phyloP scores from a whole-genome alignment of 306 rosid genomes.

The Gleditsia sinensis region DNA sequence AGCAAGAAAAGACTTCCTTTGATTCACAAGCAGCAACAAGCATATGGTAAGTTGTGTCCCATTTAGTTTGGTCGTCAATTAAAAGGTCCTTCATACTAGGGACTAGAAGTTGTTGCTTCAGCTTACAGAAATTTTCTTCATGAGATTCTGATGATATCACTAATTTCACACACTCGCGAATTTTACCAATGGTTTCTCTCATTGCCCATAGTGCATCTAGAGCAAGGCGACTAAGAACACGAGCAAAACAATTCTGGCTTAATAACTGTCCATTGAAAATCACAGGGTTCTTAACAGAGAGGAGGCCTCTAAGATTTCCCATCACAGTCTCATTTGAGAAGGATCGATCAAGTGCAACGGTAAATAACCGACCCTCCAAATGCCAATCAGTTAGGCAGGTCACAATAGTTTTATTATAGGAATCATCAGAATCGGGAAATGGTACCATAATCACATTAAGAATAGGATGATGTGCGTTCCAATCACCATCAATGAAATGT shows the following conservation, averaged over 20 bases:
- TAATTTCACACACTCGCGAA: conserved; percentile 73
- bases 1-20: conserved; percentile 74
- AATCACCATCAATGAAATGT: conserved; percentile 78
- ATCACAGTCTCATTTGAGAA: conserved; percentile 54
- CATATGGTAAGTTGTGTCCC: conserved; percentile 90
- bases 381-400: conserved; percentile 75
- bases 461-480: conserved; percentile 79
- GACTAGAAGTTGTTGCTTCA: conserved; percentile 77
- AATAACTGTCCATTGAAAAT: conserved; percentile 77
- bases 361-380: conserved; percentile 68
- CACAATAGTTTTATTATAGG: conserved; percentile 58
- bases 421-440: conserved; percentile 63
- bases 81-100: conserved; percentile 54
- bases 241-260: conserved; percentile 72
- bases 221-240: conserved; percentile 73
- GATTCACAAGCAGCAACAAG: conserved; percentile 76
- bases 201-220: conserved; percentile 57
- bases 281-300: conserved; percentile 66
- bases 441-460: conserved; percentile 76
- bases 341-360: conserved; percentile 65
- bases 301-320: conserved; percentile 63
- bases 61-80: conserved; percentile 70
- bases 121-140: conserved; percentile 60
- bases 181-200: conserved; percentile 61
- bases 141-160: conserved; percentile 67